A percentile compares a stretch with the other conserved stretches of the same genome.
Evolutionary conservation across 2,329 filamentous ascomycete species (phyloP).

Genomic region (Colletotrichum cordylinicola): DNA sequence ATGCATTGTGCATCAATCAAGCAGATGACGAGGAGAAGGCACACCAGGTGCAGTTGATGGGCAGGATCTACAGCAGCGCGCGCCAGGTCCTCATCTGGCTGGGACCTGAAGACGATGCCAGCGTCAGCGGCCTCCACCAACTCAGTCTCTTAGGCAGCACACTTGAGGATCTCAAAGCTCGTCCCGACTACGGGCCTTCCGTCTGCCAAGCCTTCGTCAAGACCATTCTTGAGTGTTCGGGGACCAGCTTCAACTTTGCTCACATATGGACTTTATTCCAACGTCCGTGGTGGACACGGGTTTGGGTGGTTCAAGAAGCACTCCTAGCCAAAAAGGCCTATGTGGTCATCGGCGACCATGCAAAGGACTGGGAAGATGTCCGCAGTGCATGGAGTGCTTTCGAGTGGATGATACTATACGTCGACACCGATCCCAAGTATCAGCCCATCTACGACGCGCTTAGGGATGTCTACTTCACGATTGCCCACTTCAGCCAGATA

Average conservation of each 20-base stretch:
- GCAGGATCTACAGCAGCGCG: constrained; percentile 38
- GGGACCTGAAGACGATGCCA: constrained; percentile 23
- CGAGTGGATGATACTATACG: background rate
- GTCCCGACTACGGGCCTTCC: background rate
- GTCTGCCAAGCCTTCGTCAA: background rate
- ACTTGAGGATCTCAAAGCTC: background rate
- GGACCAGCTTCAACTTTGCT: background rate
- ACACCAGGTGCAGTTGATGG: background rate
- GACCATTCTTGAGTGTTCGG: background rate
- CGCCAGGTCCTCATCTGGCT: constrained; percentile 39
- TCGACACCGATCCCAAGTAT: background rate
- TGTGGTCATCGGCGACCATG: background rate
- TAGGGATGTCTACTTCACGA: background rate
- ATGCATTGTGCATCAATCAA: constrained; percentile 26
- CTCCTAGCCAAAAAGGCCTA: background rate
- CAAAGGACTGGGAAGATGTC: background rate
- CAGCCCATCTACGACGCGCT: background rate
- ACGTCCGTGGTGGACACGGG: background rate
- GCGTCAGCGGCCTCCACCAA: background rate
- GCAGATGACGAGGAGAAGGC: background rate
- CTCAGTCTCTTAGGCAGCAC: background rate
- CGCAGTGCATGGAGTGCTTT: background rate
- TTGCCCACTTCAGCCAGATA: background rate
- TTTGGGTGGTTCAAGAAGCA: background rate
- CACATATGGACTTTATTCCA: background rate